A percentile compares a stretch with the other conserved stretches of the same genome.
phyloP scores from a whole-genome alignment of 805 yeast genomes.

The Candida silvicultrix region DNA sequence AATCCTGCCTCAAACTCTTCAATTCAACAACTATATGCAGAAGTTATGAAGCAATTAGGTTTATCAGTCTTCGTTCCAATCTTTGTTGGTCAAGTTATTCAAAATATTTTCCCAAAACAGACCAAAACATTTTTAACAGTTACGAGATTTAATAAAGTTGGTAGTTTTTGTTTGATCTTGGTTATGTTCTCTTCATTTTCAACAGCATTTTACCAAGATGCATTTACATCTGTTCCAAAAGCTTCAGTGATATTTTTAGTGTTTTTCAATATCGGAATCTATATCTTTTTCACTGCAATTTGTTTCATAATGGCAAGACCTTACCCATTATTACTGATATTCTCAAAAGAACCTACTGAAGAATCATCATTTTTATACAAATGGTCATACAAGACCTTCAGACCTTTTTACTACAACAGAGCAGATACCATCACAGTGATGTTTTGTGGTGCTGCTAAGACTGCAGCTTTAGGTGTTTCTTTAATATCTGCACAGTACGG shows the following conservation, averaged over 20 bases:
- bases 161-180: conserved; percentile 71
- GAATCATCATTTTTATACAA: conserved; percentile 38
- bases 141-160: conserved; percentile 63
- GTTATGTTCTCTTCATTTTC: conserved; percentile 78
- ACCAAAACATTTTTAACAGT: conserved; percentile 53
- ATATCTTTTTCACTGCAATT: conserved; percentile 65
- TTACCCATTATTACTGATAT: conserved; percentile 36
- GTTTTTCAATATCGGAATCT: conserved; percentile 77
- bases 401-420: conserved; percentile 67
- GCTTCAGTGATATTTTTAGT: conserved; percentile 69
- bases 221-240: conserved; percentile 66
- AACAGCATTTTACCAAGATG: conserved; percentile 79
- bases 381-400: conserved; percentile 28
- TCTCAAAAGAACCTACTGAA: conserved; percentile 41
- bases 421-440: conserved; percentile 71
- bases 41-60: conserved; percentile 86
- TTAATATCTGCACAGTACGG: conserved; percentile 79
- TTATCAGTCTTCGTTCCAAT: conserved; percentile 78
- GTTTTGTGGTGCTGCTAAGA: conserved; percentile 90
- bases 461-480: conserved; percentile 89
- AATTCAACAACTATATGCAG: conserved; percentile 52
- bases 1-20: conserved; percentile 62
- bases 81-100: conserved; percentile 82
- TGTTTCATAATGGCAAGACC: conserved; percentile 61
- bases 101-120: conserved; percentile 61